phyloP scores from a whole-genome alignment of 768 basidiomycete species.

The Favolaschia claudopus region DNA sequence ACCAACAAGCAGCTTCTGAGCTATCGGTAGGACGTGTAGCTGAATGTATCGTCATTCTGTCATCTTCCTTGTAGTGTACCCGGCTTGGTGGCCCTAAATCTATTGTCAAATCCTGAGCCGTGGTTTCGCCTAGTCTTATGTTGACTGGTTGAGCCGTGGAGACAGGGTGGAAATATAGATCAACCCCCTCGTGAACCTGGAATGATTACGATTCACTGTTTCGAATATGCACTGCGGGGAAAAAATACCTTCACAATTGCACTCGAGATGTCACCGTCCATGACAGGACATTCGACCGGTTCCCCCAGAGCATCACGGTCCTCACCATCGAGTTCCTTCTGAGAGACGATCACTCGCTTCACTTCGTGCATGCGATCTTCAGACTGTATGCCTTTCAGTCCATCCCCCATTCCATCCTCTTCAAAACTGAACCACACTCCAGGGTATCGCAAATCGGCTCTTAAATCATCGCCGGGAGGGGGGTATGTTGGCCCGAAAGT shows the following conservation, averaged over 20 bases:
- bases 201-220: too few species aligned
- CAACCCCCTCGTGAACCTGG: slow-evolving; percentile 81
- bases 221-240: too few species aligned
- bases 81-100: slow-evolving; percentile 83
- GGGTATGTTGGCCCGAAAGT: slow-evolving; percentile 88
- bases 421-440: slow-evolving; percentile 88
- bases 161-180: slow-evolving; percentile 72
- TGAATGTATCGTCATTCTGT: slow-evolving; percentile 85
- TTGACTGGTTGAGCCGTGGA: slow-evolving; percentile 58
- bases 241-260: slow-evolving; percentile 71
- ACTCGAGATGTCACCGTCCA: slow-evolving; percentile 75
- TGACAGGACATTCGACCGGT: slow-evolving; percentile 65
- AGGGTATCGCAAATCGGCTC: slow-evolving; percentile 80
- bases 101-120: slow-evolving; percentile 79
- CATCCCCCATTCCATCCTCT: slow-evolving; percentile 69
- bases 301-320: slow-evolving; percentile 78
- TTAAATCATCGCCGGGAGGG: slow-evolving; percentile 30
- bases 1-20: slow-evolving; percentile 59
- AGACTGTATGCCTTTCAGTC: slow-evolving; percentile 55
- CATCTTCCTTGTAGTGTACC: slow-evolving; percentile 88
- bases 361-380: slow-evolving; percentile 81
- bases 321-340: slow-evolving; percentile 65
- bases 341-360: slow-evolving; percentile 74
- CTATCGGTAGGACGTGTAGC: slow-evolving; percentile 51
- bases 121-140: slow-evolving; percentile 76